A percentile compares a stretch with the other conserved stretches of the same genome.
phyloP scores from a whole-genome alignment of 2,329 filamentous ascomycete genomes.

The Pyrenophora teres region DNA sequence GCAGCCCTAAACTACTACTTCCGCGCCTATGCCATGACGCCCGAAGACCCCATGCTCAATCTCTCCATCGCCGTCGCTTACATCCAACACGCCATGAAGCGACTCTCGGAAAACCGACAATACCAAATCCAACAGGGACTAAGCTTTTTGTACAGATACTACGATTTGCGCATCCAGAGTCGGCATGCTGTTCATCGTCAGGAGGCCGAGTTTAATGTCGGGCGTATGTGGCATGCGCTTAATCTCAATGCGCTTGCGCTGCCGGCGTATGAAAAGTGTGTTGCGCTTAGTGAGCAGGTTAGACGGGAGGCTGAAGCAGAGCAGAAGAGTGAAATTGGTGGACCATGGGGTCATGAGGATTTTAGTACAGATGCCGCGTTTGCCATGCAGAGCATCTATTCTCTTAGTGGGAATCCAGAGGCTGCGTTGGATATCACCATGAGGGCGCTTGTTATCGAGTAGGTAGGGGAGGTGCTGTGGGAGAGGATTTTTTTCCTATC shows the following conservation, averaged over 20 bases:
- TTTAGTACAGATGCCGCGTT: constrained; percentile 74
- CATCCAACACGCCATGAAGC: constrained; percentile 85
- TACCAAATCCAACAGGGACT: constrained; percentile 85
- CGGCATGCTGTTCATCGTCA: constrained; percentile 58
- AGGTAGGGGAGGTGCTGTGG: too few relatives aligned
- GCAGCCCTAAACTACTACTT: constrained; percentile 89
- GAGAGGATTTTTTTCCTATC: too few relatives aligned
- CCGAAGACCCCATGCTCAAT: constrained; percentile 76
- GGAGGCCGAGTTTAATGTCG: constrained; percentile 84
- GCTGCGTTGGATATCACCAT: constrained; percentile 66
- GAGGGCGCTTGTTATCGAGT: constrained; percentile 56
- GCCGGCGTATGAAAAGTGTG: constrained; percentile 68
- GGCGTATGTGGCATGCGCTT: constrained; percentile 74
- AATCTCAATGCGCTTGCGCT: constrained; percentile 74
- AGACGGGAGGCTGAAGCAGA: constrained; percentile 18
- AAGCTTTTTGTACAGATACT: constrained; percentile 77
- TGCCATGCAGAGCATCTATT: constrained; percentile 71
- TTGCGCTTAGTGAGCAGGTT: constrained; percentile 56
- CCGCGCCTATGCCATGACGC: constrained; percentile 67
- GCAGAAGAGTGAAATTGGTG: constrained; percentile 25
- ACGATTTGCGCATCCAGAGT: constrained; percentile 59
- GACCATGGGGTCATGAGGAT: constrained; percentile 57
- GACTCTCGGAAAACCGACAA: constrained; percentile 87
- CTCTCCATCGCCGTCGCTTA: constrained; percentile 77
- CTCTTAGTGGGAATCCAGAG: constrained; percentile 65